Evolutionary conservation across 2,329 filamentous ascomycete genomes (phyloP).

Genomic region (Trichoderma asperellum): DNA sequence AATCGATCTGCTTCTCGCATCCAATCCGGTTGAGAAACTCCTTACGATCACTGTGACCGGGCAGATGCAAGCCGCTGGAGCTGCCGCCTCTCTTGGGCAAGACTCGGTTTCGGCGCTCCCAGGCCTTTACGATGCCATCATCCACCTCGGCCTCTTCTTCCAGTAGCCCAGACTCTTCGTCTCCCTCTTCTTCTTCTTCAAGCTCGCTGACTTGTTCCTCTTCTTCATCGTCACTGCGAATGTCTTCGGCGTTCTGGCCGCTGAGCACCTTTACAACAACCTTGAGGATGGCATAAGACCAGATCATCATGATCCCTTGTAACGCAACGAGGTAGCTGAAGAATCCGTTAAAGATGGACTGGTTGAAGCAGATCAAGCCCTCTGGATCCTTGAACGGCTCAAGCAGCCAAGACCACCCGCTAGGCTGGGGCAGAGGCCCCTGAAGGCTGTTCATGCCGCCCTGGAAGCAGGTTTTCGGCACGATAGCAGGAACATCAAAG

Average conservation of each 20-base stretch:
- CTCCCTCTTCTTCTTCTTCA: constrained; percentile 31
- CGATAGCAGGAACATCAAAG: constrained; percentile 62
- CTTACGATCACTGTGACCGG: constrained; percentile 75
- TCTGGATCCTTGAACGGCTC: constrained; percentile 73
- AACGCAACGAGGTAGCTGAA: constrained; percentile 74
- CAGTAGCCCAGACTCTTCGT: constrained; percentile 50
- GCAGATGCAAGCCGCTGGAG: constrained; percentile 62
- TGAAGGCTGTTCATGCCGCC: constrained; percentile 59
- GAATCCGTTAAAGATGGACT: constrained; percentile 76
- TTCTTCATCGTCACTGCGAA: constrained; percentile 82
- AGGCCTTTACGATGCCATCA: constrained; percentile 65
- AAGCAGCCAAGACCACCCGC: constrained; percentile 64
- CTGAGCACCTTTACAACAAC: constrained; percentile 79
- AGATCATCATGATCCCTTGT: constrained; percentile 79
- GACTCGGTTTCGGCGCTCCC: constrained; percentile 58
- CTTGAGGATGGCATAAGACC: constrained; percentile 87
- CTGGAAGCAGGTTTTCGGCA: constrained; percentile 72
- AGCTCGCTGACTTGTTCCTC: constrained; percentile 68
- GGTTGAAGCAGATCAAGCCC: constrained; percentile 79
- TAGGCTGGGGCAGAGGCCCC: constrained; percentile 55
- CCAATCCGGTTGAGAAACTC: constrained; percentile 80
- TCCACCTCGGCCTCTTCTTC: constrained; percentile 78
- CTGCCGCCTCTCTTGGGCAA: constrained; percentile 50
- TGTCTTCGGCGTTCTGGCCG: constrained; percentile 80
- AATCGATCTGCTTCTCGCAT: constrained; percentile 67